These are phyloP conservation scores for Wakefieldia striispora DNA, from an alignment of 768 basidiomycete species.

Conservation along the genomic window DNA sequence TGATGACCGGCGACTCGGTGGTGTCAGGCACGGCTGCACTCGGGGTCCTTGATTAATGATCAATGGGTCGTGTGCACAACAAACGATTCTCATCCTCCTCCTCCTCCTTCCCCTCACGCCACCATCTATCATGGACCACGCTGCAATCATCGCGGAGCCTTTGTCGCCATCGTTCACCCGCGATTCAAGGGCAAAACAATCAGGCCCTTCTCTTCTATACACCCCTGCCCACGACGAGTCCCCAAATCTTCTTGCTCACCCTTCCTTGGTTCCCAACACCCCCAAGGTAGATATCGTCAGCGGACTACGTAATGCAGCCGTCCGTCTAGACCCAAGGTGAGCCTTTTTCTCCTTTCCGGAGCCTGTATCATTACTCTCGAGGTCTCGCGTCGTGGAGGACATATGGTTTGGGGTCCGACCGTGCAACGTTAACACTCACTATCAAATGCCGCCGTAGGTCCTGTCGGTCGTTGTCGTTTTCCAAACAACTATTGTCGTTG, in stretches of 20 bases:
- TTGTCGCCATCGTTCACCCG: background rate
- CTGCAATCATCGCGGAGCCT: slow-evolving; percentile 11
- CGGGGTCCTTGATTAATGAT: slow-evolving; percentile 5
- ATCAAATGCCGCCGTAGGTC: slow-evolving; percentile 43
- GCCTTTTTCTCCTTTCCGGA: slow-evolving; percentile 32
- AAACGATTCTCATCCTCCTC: too few species aligned
- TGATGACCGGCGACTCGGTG: too few species aligned
- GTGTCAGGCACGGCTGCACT: too few species aligned
- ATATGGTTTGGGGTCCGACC: slow-evolving; percentile 28
- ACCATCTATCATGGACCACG: slow-evolving; percentile 14
- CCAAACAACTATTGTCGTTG: slow-evolving; percentile 52
- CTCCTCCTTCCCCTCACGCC: background rate
- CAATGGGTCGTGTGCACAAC: slow-evolving; percentile 25
- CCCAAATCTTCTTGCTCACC: slow-evolving; percentile 32
- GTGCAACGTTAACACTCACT: slow-evolving; percentile 18
- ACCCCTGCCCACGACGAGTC: slow-evolving; percentile 4
- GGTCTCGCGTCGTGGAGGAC: slow-evolving; percentile 30
- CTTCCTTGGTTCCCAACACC: slow-evolving; percentile 34
- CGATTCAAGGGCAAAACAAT: slow-evolving; percentile 6
- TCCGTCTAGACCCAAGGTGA: slow-evolving; percentile 70
- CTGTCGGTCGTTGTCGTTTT: slow-evolving; percentile 60
- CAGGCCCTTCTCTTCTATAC: slow-evolving; percentile 5
- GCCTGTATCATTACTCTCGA: slow-evolving; percentile 13
- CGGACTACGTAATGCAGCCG: slow-evolving; percentile 56
- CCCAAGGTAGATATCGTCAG: slow-evolving; percentile 50